Evolutionary conservation across 2,329 filamentous ascomycete species (phyloP), one percentile per base, ranked within the genome.

Genomic region (Chaetomiaceae sp.): DNA sequence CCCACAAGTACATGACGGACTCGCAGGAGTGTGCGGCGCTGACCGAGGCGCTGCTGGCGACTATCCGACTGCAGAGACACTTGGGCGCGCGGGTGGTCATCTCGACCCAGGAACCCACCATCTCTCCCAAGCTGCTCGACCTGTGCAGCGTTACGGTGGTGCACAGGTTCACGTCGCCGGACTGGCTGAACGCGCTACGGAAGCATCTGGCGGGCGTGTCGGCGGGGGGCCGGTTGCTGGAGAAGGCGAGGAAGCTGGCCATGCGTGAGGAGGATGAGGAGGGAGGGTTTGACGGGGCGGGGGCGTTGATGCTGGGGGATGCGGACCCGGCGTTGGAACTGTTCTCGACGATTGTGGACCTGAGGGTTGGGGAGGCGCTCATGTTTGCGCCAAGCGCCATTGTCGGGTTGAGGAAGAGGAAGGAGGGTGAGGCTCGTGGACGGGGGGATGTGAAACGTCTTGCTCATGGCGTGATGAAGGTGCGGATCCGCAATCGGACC

Each of bases 31-130:
- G 79, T 1, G 63, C 69, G 2, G 70, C 69, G 0, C 73, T 91
- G 23, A 89, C 85, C 0, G 73, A 85, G 5, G 73, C 73, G 0
- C 70, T 91, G 0, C 70, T 88, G 0, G 71, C 73, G 0, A 77
- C 79, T 0, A 85, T 92, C 56, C 78, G 87, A 0, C 72, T 85
- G 16, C 86, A 92, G 65, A 81, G 86, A 0, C 87, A 92, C 61
- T 67, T 82, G 1, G 86, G 76, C 0, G 74, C 78, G 0, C 76
- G 87, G 0, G 73, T 90, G 4, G 63, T 92, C 37, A 83, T 92
- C 27, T 83, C 86, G 0, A 92, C 87, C 0, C 86, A 93, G 62
- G 87, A 92, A 60, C 87, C 87, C 0, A 88, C 85, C 0, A 74
- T 91, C 4, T 84, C 83, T 0, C 79, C 82, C 0, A 74, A 76